phyloP scores from a whole-genome alignment of 179 eudicot genomes.

The Carnegiea gigantea region DNA sequence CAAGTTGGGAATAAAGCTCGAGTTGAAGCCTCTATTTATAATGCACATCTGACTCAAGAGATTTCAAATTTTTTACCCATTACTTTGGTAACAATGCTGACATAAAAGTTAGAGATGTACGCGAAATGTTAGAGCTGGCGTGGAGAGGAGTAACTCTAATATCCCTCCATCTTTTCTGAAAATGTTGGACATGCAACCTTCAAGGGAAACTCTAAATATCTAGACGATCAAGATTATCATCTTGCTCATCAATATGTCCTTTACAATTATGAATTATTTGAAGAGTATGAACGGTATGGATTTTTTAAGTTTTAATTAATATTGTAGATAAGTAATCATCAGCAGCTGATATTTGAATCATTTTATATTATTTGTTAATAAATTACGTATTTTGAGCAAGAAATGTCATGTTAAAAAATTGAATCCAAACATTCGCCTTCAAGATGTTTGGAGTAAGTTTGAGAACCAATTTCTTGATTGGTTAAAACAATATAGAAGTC shows the following conservation, averaged over 20 bases:
- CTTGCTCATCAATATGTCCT: not conserved
- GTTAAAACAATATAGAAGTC: no score
- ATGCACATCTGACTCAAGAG: conserved; percentile 5
- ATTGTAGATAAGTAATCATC: not conserved
- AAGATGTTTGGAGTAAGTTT: no score
- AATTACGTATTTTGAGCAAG: no score
- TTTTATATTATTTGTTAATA: no score
- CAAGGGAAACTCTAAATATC: not conserved
- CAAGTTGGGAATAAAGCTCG: not conserved
- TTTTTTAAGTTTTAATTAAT: not conserved
- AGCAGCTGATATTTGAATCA: not conserved
- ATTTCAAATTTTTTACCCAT: not conserved
- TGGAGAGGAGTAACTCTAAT: not conserved
- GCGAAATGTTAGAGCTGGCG: not conserved
- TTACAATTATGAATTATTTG: not conserved
- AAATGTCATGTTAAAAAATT: no score
- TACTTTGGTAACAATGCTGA: not conserved
- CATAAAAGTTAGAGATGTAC: not conserved
- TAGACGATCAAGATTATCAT: not conserved
- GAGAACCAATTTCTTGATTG: no score
- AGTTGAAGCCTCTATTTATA: conserved; percentile 3
- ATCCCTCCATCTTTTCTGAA: not conserved
- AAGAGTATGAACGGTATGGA: not conserved
- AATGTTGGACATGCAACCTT: not conserved
- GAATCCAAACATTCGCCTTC: no score